phyloP scores from a whole-genome alignment of 2,329 filamentous ascomycete species.

The Claviceps sp. region DNA sequence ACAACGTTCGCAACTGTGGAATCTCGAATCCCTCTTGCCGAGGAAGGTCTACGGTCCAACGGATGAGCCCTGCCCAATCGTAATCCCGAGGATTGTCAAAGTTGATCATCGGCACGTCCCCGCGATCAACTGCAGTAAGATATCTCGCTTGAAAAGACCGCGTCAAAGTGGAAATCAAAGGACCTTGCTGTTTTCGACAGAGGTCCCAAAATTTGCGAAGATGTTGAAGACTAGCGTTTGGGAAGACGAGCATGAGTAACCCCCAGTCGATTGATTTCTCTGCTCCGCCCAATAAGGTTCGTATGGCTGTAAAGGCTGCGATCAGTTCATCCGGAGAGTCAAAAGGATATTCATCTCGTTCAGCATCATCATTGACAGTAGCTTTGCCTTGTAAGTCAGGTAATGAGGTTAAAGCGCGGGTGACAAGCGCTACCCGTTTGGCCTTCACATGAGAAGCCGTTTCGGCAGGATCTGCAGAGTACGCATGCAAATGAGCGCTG shows the following conservation, averaged over 20 bases:
- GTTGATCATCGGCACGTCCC: conserved; percentile 47
- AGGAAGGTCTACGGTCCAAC: conserved; percentile 48
- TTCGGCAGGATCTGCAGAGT: neutral
- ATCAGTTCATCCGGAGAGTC: conserved; percentile 25
- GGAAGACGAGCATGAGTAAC: conserved; percentile 41
- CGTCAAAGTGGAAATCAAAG: conserved; percentile 39
- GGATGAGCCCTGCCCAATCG: conserved; percentile 53
- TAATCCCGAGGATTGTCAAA: conserved; percentile 50
- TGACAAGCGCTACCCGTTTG: conserved; percentile 18
- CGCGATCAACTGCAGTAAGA: conserved; percentile 49
- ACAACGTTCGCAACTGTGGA: conserved; percentile 29
- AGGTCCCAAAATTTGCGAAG: conserved; percentile 43
- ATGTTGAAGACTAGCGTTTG: conserved; percentile 34
- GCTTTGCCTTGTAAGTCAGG: neutral
- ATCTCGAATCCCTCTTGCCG: conserved; percentile 32
- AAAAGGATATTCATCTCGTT: conserved; percentile 2
- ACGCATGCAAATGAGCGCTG: neutral
- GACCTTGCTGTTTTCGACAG: conserved; percentile 35
- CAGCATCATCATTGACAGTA: neutral
- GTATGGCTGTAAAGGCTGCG: conserved; percentile 43
- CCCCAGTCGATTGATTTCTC: conserved; percentile 49
- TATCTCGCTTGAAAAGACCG: conserved; percentile 53
- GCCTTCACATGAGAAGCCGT: conserved; percentile 3
- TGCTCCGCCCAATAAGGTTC: conserved; percentile 45
- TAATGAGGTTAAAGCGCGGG: conserved; percentile 17